Conservation (phyloP, 169 alveolate species). For the Plasmodium falciparum region DNA sequence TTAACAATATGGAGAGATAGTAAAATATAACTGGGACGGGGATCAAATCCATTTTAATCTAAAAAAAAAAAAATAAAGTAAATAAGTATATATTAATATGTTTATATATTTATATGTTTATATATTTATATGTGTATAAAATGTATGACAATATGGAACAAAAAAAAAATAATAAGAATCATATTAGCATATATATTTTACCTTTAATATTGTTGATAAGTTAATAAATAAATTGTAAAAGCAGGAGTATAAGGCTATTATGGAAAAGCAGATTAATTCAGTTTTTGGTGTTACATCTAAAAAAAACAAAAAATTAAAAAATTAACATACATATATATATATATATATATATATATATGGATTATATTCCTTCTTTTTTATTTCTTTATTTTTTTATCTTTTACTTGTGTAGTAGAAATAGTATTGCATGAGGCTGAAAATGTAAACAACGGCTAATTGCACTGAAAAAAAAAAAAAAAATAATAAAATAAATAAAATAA, state of each 20-base stretch:
- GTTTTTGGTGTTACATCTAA: slow-evolving; percentile 29
- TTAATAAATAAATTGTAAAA: slow-evolving; percentile 57
- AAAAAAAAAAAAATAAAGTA: neutral
- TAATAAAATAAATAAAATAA: neutral
- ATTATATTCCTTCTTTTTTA: neutral
- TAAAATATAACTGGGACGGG: slow-evolving; percentile 50
- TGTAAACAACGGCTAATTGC: slow-evolving; percentile 12
- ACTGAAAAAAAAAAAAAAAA: slow-evolving; percentile 22
- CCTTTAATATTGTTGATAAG: slow-evolving; percentile 60
- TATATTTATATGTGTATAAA: neutral
- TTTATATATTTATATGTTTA: neutral
- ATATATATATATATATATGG: neutral
- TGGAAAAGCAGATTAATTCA: slow-evolving; percentile 34
- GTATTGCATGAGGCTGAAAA: slow-evolving; percentile 22
- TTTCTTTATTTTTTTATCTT: slow-evolving; percentile 4
- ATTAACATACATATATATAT: neutral
- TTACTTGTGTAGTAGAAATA: slow-evolving; percentile 64
- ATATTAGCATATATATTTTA: slow-evolving; percentile 2
- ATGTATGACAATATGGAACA: neutral
- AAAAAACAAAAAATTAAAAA: neutral
- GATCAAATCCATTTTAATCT: slow-evolving; percentile 54
- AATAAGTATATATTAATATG: neutral
- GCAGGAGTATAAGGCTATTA: slow-evolving; percentile 34
- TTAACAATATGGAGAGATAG: slow-evolving; percentile 13
- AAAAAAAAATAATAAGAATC: neutral